Conservation (phyloP, 1,284 basidiomycete genomes). For the Trichosporon sp. region DNA sequence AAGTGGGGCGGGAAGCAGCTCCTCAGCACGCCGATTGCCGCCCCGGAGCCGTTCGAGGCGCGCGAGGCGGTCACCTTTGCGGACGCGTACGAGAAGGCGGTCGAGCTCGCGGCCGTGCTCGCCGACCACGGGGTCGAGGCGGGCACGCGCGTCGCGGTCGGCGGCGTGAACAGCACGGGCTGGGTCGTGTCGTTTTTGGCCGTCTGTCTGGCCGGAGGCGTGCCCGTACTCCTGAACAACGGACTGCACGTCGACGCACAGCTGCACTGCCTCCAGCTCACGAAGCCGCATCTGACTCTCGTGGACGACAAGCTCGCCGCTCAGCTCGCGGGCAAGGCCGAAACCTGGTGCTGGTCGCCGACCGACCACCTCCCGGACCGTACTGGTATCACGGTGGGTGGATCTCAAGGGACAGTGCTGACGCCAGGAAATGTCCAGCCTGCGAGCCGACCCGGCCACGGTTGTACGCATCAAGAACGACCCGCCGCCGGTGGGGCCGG, state of each 20-base stretch:
- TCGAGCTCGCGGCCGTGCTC: slow-evolving; percentile 33
- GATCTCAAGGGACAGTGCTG: background rate
- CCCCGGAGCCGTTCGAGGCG: slow-evolving; percentile 11
- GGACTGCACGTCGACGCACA: slow-evolving; percentile 22
- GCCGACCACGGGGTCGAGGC: slow-evolving; percentile 27
- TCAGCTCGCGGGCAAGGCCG: slow-evolving; percentile 19
- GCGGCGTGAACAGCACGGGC: slow-evolving; percentile 34
- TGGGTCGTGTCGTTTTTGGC: slow-evolving; percentile 41
- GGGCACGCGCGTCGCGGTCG: slow-evolving; percentile 36
- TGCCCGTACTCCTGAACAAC: slow-evolving; percentile 36
- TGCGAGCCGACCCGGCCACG: background rate
- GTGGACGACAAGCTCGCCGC: slow-evolving; percentile 32
- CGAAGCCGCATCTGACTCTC: slow-evolving; percentile 28
- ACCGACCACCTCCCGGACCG: background rate
- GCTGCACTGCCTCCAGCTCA: slow-evolving; percentile 30
- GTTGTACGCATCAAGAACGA: background rate
- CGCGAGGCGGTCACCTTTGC: slow-evolving; percentile 29
- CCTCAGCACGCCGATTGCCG: slow-evolving; percentile 32
- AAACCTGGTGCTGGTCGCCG: slow-evolving; percentile 3
- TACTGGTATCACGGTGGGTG: background rate
- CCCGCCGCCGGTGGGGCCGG: slow-evolving; percentile 24
- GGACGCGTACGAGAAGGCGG: slow-evolving; percentile 24
- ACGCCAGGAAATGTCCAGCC: slow-evolving; percentile 1
- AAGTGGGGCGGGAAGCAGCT: slow-evolving; percentile 28
- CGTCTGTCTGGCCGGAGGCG: slow-evolving; percentile 34